These are phyloP conservation scores for Tirmania nivea DNA, from an alignment of 495 filamentous ascomycete species.

Conservation along the genomic window DNA sequence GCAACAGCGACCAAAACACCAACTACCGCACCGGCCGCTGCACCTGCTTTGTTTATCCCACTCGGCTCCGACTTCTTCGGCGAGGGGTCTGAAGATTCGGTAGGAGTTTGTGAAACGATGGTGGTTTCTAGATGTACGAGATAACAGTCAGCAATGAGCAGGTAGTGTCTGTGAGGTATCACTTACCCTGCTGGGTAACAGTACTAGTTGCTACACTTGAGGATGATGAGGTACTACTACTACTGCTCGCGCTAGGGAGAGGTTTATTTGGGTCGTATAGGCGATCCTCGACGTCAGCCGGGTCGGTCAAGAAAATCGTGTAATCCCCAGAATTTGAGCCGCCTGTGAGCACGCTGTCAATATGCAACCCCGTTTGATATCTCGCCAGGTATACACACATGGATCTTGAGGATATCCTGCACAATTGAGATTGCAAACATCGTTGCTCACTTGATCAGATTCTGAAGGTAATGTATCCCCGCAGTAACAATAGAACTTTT, in stretches of 20 bases:
- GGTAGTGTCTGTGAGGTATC: no score
- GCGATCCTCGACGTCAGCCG: neutral
- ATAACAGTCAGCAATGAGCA: no score
- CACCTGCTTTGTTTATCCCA: conserved; percentile 44
- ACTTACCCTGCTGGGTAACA: no score
- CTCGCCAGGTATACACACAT: conserved; percentile 29
- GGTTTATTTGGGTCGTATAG: neutral
- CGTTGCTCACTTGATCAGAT: conserved; percentile 25
- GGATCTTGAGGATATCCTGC: conserved; percentile 29
- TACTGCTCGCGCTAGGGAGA: no score
- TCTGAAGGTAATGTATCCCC: conserved; percentile 35
- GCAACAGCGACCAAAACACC: conserved; percentile 50
- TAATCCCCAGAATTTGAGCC: neutral
- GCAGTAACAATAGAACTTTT: conserved; percentile 35
- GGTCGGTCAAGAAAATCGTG: neutral
- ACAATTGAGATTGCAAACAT: conserved; percentile 34
- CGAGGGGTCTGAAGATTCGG: conserved; percentile 1
- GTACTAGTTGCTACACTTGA: no score
- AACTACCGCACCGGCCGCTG: conserved; percentile 75
- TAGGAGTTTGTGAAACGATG: neutral
- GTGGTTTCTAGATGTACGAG: neutral
- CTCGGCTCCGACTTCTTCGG: conserved; percentile 8
- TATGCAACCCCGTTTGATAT: no score
- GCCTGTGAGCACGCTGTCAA: neutral
- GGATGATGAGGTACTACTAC: no score